These are phyloP conservation scores for Quercus bicolor DNA, from an alignment of 306 rosid genomes.

Conservation along the genomic window DNA sequence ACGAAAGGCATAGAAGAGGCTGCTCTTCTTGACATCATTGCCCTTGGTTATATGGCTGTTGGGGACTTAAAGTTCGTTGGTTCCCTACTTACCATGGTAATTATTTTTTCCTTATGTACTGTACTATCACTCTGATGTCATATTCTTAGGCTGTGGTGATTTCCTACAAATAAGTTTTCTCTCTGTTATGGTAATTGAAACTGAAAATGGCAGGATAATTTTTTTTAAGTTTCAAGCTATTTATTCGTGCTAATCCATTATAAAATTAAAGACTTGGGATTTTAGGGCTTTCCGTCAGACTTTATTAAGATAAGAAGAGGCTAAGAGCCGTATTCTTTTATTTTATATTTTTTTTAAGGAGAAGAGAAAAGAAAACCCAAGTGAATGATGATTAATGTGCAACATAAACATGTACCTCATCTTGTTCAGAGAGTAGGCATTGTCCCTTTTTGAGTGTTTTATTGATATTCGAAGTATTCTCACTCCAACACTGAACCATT, in stretches of 20 bases:
- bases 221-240: background rate
- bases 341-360: background rate
- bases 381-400: background rate
- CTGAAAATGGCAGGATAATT: background rate
- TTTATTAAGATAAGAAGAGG: constrained; percentile 1
- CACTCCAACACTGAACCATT: no score
- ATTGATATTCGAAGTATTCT: no score
- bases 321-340: background rate
- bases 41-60: constrained; percentile 76
- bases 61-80: constrained; percentile 63
- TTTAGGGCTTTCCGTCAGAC: constrained; percentile 5
- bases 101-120: constrained; percentile 4
- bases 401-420: background rate
- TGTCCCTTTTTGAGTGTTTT: no score
- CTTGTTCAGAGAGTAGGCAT: background rate
- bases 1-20: constrained; percentile 77
- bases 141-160: background rate
- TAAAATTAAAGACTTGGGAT: background rate
- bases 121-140: constrained; percentile 18
- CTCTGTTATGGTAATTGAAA: background rate
- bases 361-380: no score
- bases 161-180: constrained; percentile 8
- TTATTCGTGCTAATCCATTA: background rate
- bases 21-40: constrained; percentile 65
- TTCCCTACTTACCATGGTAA: constrained; percentile 56